Conservation (phyloP, 805 yeast genomes). For the Tetrapisispora iriomotensis region DNA sequence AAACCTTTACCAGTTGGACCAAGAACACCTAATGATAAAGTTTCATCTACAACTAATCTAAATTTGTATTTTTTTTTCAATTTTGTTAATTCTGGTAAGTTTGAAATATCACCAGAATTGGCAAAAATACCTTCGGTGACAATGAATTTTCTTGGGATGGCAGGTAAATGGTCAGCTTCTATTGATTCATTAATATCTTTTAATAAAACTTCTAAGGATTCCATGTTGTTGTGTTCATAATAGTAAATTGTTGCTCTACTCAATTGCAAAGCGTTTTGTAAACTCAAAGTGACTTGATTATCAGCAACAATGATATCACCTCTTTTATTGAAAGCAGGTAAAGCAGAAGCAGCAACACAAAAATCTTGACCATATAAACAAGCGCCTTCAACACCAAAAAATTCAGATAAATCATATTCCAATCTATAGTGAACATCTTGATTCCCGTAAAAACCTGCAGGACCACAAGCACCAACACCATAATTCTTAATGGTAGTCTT, state of each 20-base stretch:
- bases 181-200: constrained; percentile 50
- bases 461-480: constrained; percentile 98
- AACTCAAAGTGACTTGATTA: constrained; percentile 57
- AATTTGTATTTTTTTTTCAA: constrained; percentile 76
- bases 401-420: constrained; percentile 65
- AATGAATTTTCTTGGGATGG: constrained; percentile 76
- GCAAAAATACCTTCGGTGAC: constrained; percentile 86
- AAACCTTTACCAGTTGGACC: constrained; percentile 83
- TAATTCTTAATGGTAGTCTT: constrained; percentile 48
- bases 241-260: constrained; percentile 71
- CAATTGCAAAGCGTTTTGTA: constrained; percentile 81
- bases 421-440: constrained; percentile 81
- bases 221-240: constrained; percentile 82
- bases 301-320: constrained; percentile 91
- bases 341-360: constrained; percentile 73
- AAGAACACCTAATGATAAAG: constrained; percentile 74
- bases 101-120: constrained; percentile 70
- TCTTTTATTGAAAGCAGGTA: constrained; percentile 90
- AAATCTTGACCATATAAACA: constrained; percentile 91
- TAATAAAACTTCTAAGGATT: constrained; percentile 63
- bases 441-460: constrained; percentile 94
- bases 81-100: constrained; percentile 55
- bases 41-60: constrained; percentile 80
- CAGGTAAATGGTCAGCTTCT: constrained; percentile 50
- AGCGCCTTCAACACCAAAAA: constrained; percentile 66